Evolutionary conservation across 176 grass and related monocot genomes (phyloP).

Genomic region (Calamus simplicifolius): DNA sequence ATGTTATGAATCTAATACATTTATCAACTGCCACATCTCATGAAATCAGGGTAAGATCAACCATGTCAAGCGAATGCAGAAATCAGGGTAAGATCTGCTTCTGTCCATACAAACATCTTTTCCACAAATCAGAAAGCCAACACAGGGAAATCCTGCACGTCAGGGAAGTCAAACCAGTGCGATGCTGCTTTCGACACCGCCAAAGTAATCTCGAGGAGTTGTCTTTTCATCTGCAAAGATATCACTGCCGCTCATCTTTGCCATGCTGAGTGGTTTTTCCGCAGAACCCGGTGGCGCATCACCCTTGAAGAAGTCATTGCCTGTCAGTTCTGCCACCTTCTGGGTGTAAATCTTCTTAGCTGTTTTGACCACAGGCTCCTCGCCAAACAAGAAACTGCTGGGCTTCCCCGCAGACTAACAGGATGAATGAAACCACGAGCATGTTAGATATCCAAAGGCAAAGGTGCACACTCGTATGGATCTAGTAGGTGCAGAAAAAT

Average conservation of each 20-base stretch:
- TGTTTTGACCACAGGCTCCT: conserved; percentile 63
- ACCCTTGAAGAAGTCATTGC: conserved; percentile 80
- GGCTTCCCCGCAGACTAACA: conserved; percentile 19
- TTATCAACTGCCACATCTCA: conserved; percentile 18
- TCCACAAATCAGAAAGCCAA: too few species aligned
- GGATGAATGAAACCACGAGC: conserved; percentile 1
- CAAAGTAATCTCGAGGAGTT: conserved; percentile 54
- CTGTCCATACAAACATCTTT: too few species aligned
- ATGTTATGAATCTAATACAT: conserved; percentile 63
- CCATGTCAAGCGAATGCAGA: too few species aligned
- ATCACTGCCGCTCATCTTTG: conserved; percentile 88
- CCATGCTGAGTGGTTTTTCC: conserved; percentile 66
- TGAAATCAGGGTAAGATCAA: too few species aligned
- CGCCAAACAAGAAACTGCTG: conserved; percentile 58
- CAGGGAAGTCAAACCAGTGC: conserved; percentile 48
- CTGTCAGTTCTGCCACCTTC: too few species aligned
- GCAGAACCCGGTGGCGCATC: conserved; percentile 25
- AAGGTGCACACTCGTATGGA: too few species aligned
- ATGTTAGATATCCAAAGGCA: neutral
- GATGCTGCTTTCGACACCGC: conserved; percentile 94
- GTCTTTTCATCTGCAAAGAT: conserved; percentile 79
- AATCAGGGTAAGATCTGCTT: too few species aligned
- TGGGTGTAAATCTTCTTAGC: conserved; percentile 61
- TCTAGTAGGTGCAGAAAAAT: too few species aligned
- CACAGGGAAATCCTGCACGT: too few species aligned